Base-by-base conservation (phyloP, 2,329 filamentous ascomycete genomes). In the Botrytis tulipae region DNA sequence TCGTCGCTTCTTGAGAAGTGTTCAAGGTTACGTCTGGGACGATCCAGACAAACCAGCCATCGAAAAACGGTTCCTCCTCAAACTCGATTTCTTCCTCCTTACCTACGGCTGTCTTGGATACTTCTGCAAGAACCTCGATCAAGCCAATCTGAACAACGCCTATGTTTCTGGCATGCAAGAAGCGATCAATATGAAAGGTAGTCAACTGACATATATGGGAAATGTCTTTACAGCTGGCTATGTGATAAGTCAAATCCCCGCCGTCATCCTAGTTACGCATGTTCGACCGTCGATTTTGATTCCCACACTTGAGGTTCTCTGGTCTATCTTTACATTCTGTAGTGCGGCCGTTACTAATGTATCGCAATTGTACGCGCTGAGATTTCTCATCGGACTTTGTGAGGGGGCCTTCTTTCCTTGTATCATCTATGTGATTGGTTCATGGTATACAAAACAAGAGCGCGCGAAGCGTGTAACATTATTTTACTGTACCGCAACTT, bases 401-500 rank as follows among this genome's bases (percentile, higher is more conserved):
- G 77, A 79, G 46, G 77, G 76, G 0, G 75, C 75, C 6, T 79
- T 78, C 51, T 79, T 78, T 16, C 76, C 76, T 7, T 70, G 70
- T 3, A 77, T 79, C 40, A 82, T 83, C 72, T 84, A 83, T 70
- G 78, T 85, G n/a, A 83, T 86, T 35, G 83, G 84, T 4, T 83
- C 81, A 0, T 86, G 84, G 84, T 85, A 85, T 74, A 82, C 76
- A 75, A 83, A 78, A 16, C 75, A 77, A 0, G 84, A 85, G 75
- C 82, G 86, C 0, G 88, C 86, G 71, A 89, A 89, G 76, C 84
- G 88, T 4, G 86, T 86, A 4, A 86, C 86, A 0, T 83, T 87
- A 20, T 88, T 87, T 81, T 88, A 84, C 71, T 83, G 87, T 0
- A 86, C 84, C 40, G 85, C 86, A 14, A 85, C 84, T 7, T 82